These are phyloP conservation scores for Reutealis trisperma DNA, from an alignment of 345 rosid species.

Conservation along the genomic window DNA sequence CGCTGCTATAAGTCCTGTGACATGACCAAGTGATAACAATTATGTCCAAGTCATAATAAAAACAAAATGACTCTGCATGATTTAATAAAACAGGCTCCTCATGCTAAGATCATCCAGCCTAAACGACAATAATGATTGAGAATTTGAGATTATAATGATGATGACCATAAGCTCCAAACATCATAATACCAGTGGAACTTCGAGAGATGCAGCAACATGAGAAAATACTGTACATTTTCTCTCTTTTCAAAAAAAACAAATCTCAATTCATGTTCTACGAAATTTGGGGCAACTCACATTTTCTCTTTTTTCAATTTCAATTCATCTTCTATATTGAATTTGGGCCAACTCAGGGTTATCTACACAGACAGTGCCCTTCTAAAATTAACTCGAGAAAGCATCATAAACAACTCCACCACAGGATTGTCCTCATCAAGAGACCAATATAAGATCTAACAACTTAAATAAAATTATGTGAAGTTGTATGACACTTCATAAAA, in stretches of 20 bases:
- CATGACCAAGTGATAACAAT: neutral
- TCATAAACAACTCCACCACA: neutral
- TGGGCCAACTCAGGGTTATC: neutral
- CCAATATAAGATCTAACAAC: neutral
- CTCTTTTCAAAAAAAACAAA: no score
- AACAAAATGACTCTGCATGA: neutral
- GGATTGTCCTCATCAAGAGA: neutral
- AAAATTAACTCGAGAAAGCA: neutral
- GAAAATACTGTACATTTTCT: neutral
- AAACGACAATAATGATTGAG: neutral
- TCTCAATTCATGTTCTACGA: no score
- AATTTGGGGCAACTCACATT: no score
- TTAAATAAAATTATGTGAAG: neutral
- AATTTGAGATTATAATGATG: neutral
- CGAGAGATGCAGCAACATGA: no score
- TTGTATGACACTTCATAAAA: neutral
- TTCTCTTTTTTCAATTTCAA: no score
- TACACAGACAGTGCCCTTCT: neutral
- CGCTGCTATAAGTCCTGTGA: slow-evolving; percentile 69
- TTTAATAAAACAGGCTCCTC: neutral
- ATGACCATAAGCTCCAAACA: neutral
- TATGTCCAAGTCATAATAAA: neutral
- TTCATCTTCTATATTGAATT: no score
- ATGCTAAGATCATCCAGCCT: neutral
- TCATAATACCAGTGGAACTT: neutral